phyloP scores from a whole-genome alignment of 2,329 filamentous ascomycete genomes.

The Colletotrichum coccodes region DNA sequence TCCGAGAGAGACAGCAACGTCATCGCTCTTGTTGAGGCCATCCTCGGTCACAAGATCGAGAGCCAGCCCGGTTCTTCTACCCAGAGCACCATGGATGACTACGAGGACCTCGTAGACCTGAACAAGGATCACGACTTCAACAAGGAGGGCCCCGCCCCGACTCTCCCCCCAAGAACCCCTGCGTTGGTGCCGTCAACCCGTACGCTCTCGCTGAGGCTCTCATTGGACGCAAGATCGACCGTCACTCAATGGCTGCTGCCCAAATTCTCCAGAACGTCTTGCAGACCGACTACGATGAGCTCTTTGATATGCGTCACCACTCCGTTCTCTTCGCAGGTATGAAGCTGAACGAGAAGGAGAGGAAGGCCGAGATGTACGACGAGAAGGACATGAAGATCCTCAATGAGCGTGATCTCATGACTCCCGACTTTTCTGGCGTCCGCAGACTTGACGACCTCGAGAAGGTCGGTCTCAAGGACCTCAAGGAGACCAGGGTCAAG shows the following conservation, averaged over 20 bases:
- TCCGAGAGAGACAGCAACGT: conserved; percentile 30
- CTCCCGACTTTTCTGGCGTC: conserved; percentile 53
- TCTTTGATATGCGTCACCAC: conserved; percentile 55
- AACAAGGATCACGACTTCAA: conserved; percentile 34
- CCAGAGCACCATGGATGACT: conserved; percentile 42
- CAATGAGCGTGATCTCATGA: conserved; percentile 52
- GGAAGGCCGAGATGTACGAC: conserved; percentile 47
- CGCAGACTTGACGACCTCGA: conserved; percentile 50
- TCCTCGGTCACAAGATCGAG: conserved; percentile 47
- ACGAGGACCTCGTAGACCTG: conserved; percentile 46
- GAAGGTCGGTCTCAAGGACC: conserved; percentile 50
- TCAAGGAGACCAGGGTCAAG: conserved; percentile 49
- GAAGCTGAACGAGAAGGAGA: conserved; percentile 50
- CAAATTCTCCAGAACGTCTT: conserved; percentile 52
- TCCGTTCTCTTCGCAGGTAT: conserved; percentile 55
- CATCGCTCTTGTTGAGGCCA: conserved; percentile 47
- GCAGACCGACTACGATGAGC: conserved; percentile 58
- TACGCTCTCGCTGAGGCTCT: conserved; percentile 56
- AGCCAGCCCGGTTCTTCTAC: conserved; percentile 36
- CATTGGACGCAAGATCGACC: conserved; percentile 52
- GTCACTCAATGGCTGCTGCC: conserved; percentile 43
- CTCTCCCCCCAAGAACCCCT: conserved; percentile 48
- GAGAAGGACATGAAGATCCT: conserved; percentile 53
- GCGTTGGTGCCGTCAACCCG: conserved; percentile 54
- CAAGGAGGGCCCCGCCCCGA: conserved; percentile 44